These are phyloP conservation scores for Fragaria iinumae DNA, from an alignment of 306 rosid genomes.

Conservation along the genomic window DNA sequence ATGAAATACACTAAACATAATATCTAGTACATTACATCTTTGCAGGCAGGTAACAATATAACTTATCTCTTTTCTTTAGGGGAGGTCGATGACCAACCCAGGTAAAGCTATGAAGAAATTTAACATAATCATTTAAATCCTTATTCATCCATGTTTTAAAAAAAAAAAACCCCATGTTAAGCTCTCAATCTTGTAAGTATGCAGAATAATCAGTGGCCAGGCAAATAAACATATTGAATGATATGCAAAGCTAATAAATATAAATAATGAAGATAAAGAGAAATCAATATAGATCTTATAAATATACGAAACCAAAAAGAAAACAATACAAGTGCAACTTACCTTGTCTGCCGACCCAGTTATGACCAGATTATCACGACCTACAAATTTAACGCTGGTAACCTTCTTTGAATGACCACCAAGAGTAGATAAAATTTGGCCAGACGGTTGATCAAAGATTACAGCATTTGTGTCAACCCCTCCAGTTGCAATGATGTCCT, in stretches of 20 bases:
- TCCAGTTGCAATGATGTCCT: conserved; percentile 94
- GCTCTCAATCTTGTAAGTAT: not conserved
- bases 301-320: not conserved
- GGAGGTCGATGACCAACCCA: not conserved
- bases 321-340: conserved; percentile 6
- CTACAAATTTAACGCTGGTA: conserved; percentile 82
- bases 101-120: not conserved
- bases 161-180: not conserved
- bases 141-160: not conserved
- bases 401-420: conserved; percentile 98
- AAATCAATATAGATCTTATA: not conserved
- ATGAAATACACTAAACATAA: not conserved
- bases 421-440: conserved; percentile 88
- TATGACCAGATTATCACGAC: conserved; percentile 62
- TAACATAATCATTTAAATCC: not conserved
- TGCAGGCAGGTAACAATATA: not conserved
- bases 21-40: not conserved
- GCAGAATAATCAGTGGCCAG: not conserved
- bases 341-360: conserved; percentile 95
- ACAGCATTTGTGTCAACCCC: conserved; percentile 94
- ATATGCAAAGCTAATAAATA: not conserved
- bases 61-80: not conserved
- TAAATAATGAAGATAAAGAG: not conserved
- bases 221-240: not conserved
- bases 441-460: conserved; percentile 81